Evolutionary conservation across 2,329 filamentous ascomycete genomes (phyloP).

Genomic region (Diaporthe velutina): DNA sequence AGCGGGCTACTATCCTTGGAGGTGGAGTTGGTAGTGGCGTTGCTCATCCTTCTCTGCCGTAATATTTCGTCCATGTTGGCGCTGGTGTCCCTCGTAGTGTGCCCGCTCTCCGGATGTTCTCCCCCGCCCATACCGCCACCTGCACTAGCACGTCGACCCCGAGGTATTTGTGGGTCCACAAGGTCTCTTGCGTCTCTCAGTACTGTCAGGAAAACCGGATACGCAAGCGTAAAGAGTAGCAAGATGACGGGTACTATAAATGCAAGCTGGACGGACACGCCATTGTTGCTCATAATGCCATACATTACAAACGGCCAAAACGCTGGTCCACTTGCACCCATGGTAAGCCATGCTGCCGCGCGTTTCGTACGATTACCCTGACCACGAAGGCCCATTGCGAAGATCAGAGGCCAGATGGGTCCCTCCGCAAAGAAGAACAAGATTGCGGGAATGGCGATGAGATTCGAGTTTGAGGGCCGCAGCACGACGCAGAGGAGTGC

Average conservation of each 20-base stretch:
- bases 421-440: conserved; percentile 86
- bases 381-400: conserved; percentile 82
- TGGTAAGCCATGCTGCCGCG: conserved; percentile 82
- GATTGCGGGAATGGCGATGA: conserved; percentile 71
- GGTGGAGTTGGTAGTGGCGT: conserved; percentile 1
- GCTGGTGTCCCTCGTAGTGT: conserved; percentile 25
- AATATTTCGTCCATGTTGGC: conserved; percentile 22
- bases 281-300: conserved; percentile 62
- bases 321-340: conserved; percentile 79
- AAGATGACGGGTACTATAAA: conserved; percentile 73
- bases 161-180: conserved; percentile 47
- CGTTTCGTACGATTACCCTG: conserved; percentile 85
- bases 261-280: conserved; percentile 67
- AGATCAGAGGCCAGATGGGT: conserved; percentile 86
- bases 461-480: conserved; percentile 58
- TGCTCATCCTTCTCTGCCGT: conserved; percentile 12
- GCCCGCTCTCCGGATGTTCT: conserved; percentile 1
- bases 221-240: conserved; percentile 60
- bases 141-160: not conserved
- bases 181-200: conserved; percentile 59
- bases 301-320: conserved; percentile 82
- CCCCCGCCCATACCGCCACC: conserved; percentile 28
- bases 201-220: conserved; percentile 62
- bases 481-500: conserved; percentile 62
- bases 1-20: not conserved